Base-by-base conservation (phyloP, 306 rosid genomes). In the Aeschynomene evenia region DNA sequence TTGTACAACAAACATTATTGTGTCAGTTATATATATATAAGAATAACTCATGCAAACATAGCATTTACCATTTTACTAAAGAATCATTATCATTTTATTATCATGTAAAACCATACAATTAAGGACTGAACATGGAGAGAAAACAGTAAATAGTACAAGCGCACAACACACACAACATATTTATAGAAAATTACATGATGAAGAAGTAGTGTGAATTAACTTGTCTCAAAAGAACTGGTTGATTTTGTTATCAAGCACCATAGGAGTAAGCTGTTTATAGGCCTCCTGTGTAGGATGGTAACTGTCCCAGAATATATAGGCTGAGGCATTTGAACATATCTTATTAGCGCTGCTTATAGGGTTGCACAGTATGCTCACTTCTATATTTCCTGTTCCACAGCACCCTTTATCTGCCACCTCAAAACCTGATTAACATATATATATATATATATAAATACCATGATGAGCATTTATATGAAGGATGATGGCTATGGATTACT, bases 301-400 rank as follows among this genome's bases (percentile, higher is more conserved):
- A 55, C 89, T 80, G 70, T 91, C 97, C 90, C 90, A 88, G 26
- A 88, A 91, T 57, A 91, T 14, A 60, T 87, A 85, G 7, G 72
- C 75, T 7, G 82, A 48, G 20, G 85, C 51, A 20, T 88, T 64
- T 0, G 68, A 19, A 63, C 93, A 91, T 5, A 80, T 53, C 2
- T 37, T n/a, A n/a, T 10, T 19, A 22, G n/a, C n/a, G n/a, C n/a
- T 6, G 16, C 61, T 72, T 28, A 11, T 28, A 19, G n/a, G 72
- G 33, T 83, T 91, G 54, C 97, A 89, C 11, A 82, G 34, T 49
- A 81, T 6, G 73, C 84, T 29, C 6, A 63, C 89, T 78, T 87
- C 97, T 9, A 87, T 43, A n/a, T 60, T 56, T 69, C 97, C 94
- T n/a, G 88, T 89, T 14, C 97, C 96, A 75, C 97, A 91, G 13